phyloP scores from a whole-genome alignment of 495 filamentous ascomycete species.

The Physcia stellaris region DNA sequence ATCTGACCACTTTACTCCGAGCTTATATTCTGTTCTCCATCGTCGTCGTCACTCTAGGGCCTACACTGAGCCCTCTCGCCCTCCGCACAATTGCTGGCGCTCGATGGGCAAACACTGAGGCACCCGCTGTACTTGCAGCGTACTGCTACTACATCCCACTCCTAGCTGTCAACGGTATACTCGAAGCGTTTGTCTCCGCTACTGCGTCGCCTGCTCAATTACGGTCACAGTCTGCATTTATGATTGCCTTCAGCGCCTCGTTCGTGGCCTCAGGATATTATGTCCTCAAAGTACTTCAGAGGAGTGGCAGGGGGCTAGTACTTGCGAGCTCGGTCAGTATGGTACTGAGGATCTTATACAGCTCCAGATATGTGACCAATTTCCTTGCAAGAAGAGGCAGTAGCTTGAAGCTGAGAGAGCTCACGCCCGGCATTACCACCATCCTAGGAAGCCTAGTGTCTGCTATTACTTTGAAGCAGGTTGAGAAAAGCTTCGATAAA shows the following conservation, averaged over 20 bases:
- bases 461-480: conserved; percentile 19
- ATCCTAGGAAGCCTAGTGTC: conserved; percentile 23
- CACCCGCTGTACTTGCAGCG: conserved; percentile 54
- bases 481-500: conserved; percentile 15
- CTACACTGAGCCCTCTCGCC: conserved; percentile 54
- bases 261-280: conserved; percentile 61
- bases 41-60: conserved; percentile 52
- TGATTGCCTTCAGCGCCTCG: conserved; percentile 59
- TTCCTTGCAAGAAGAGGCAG: conserved; percentile 41
- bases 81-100: conserved; percentile 60
- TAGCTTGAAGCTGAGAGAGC: conserved; percentile 13
- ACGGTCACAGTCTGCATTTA: conserved; percentile 62
- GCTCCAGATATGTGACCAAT: conserved; percentile 47
- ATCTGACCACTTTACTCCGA: conserved; percentile 39
- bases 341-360: conserved; percentile 70
- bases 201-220: conserved; percentile 61
- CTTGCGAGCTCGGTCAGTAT: conserved; percentile 79
- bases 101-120: conserved; percentile 49
- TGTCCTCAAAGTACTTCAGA: conserved; percentile 46
- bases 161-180: conserved; percentile 79
- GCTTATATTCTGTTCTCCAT: conserved; percentile 56
- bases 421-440: conserved; percentile 18
- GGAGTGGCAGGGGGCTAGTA: conserved; percentile 71
- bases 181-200: conserved; percentile 82
- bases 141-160: conserved; percentile 93